Base-by-base conservation (phyloP, 2,329 filamentous ascomycete genomes). In the Epicoccum nigrum region DNA sequence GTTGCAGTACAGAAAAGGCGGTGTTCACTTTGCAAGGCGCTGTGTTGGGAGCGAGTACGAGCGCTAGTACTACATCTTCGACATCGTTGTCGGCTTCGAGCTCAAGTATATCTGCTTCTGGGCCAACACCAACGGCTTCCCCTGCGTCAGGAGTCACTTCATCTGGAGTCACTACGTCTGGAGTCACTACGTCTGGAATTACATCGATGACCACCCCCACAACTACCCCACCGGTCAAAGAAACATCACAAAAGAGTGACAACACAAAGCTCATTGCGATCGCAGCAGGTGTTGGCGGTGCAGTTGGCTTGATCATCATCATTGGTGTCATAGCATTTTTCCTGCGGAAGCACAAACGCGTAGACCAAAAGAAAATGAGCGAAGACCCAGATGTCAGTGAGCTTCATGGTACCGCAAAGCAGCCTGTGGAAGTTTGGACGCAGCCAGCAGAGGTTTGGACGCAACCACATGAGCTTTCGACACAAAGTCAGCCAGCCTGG, bases 1-100 rank as follows among this genome's bases (percentile, higher is more conserved):
- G 57, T 31, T 59, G 57, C 23, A 51, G 42, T 25, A 59, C 57
- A 7, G 27, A 40, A 4, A 48, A 25, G 3, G 51, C 46, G n/a
- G 42, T 57, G 2, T 59, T 59, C n/a, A 45, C 41, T 17, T 11
- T 45, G 33, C 25, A 30, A 17, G 43, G 43, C 4, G 43, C 43
- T 8, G 43, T 30, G 4, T 11, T 37, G 21, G 43, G 43, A 4
- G 25, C 43, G 4, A 41, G 38, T 11, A 31, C 38, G 11, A 41
- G 35, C 15, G 35, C 35, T 8, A 39, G 12, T 4, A 39, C 35
- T 15, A 15, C 35, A 16, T 33, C 31, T 9, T 33, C 34, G 9
- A 37, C 19, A 8, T 23, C 34, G 23, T 6, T 25, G 9, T 25
- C 23, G 9, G 9, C 23, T 25, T 25, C 23, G 23, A 25, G 23